These are phyloP conservation scores for Gorgonomyces haynaldii DNA, from an alignment of 192 early-diverging fungal species.

Conservation along the genomic window DNA sequence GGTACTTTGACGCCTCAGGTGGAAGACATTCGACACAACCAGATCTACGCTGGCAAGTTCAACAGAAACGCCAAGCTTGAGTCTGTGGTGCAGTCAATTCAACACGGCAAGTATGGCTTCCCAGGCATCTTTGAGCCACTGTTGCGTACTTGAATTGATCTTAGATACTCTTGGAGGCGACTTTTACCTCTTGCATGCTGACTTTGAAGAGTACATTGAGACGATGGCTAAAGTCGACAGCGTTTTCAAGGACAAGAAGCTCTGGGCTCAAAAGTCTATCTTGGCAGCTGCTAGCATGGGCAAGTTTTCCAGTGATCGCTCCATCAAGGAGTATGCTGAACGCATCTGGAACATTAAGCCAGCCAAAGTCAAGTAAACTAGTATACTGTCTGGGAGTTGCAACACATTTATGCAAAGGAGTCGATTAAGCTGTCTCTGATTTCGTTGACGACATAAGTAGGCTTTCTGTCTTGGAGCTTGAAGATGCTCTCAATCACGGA, in stretches of 20 bases:
- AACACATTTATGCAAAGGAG: constrained; percentile 23
- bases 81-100: constrained; percentile 69
- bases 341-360: constrained; percentile 65
- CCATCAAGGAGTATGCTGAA: constrained; percentile 88
- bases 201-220: constrained; percentile 70
- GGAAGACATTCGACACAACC: constrained; percentile 84
- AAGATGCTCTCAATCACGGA: constrained; percentile 96
- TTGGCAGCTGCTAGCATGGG: constrained; percentile 84
- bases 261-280: constrained; percentile 86
- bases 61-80: constrained; percentile 70
- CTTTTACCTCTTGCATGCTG: constrained; percentile 73
- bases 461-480: constrained; percentile 85
- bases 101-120: constrained; percentile 69
- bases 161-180: constrained; percentile 66
- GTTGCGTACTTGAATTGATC: constrained; percentile 15
- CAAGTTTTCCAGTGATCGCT: constrained; percentile 70
- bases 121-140: constrained; percentile 35
- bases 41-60: constrained; percentile 55
- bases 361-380: constrained; percentile 49
- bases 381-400: constrained; percentile 86
- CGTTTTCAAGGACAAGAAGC: constrained; percentile 68
- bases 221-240: constrained; percentile 70
- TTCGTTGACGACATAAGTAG: constrained; percentile 81
- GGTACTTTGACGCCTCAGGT: constrained; percentile 83
- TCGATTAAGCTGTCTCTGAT: constrained; percentile 93